Evolutionary conservation across 176 grass and related monocot genomes (phyloP).

Genomic region (Musa itinerans): DNA sequence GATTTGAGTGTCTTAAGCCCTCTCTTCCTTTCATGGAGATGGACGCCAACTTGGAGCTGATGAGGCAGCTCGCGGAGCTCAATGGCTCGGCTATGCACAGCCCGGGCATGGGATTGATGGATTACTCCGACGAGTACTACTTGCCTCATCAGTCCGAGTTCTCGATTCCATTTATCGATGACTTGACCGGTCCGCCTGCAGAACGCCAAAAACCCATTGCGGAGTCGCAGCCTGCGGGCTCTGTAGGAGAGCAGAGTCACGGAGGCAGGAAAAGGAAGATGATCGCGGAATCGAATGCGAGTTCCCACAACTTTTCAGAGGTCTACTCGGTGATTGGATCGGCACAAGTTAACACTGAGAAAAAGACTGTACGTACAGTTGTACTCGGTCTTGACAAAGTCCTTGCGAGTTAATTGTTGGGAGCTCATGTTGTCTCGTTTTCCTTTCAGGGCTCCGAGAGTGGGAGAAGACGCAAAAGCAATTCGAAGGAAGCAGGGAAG

Average conservation of each 20-base stretch:
- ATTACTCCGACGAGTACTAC: constrained; percentile 1
- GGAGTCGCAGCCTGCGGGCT: background rate
- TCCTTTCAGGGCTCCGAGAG: background rate
- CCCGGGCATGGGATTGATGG: background rate
- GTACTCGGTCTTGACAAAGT: background rate
- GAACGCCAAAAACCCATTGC: background rate
- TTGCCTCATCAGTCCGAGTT: background rate
- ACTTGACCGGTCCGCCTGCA: background rate
- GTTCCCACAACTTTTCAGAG: background rate
- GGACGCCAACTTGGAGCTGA: constrained; percentile 6
- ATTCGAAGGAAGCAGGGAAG: constrained; percentile 12
- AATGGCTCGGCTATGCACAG: background rate
- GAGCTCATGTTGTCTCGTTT: too few species aligned
- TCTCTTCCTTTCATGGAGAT: constrained; percentile 6
- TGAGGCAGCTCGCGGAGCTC: constrained; percentile 1
- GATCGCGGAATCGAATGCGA: background rate
- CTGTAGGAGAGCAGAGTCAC: background rate
- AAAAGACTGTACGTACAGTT: constrained; percentile 8
- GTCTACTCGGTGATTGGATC: background rate
- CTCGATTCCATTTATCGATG: background rate
- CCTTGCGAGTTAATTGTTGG: too few species aligned
- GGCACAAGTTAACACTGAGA: background rate
- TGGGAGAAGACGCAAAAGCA: background rate
- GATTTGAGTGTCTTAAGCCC: background rate
- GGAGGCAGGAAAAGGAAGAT: constrained; percentile 8